phyloP scores from a whole-genome alignment of 1,139 yeast species.

The Scheffersomyces stambukii region DNA sequence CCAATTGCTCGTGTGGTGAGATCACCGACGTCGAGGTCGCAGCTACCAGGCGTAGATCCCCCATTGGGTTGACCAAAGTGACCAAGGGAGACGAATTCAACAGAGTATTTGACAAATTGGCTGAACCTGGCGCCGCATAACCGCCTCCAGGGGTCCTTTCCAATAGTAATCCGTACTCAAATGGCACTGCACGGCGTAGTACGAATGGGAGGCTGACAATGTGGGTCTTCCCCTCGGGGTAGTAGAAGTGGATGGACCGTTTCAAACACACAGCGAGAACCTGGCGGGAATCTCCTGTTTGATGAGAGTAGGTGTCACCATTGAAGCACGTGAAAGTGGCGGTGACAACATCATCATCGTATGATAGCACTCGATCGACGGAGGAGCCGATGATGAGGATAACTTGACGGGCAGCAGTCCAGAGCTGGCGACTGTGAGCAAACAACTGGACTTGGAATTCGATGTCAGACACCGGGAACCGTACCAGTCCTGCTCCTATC shows the following conservation, averaged over 20 bases:
- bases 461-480: too few relatives aligned
- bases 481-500: too few relatives aligned
- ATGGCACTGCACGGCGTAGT: conserved; percentile 52
- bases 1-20: conserved; percentile 52
- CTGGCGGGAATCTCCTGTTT: conserved; percentile 5
- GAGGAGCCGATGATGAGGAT: not conserved
- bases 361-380: conserved; percentile 41
- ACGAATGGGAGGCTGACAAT: conserved; percentile 62
- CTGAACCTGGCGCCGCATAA: conserved; percentile 6
- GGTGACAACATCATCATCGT: conserved; percentile 41
- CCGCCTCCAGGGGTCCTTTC: conserved; percentile 30
- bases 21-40: conserved; percentile 70
- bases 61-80: conserved; percentile 64
- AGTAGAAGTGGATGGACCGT: conserved; percentile 54
- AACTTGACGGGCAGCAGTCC: not conserved
- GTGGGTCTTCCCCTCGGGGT: conserved; percentile 52
- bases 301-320: too few relatives aligned
- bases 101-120: conserved; percentile 13
- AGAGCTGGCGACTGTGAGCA: not conserved
- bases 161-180: conserved; percentile 60
- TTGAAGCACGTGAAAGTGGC: conserved; percentile 52
- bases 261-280: conserved; percentile 45
- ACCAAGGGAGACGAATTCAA: conserved; percentile 44
- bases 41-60: conserved; percentile 62
- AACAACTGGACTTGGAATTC: not conserved